phyloP scores from a whole-genome alignment of 2,329 filamentous ascomycete species.

The Fusarium duplospermum region DNA sequence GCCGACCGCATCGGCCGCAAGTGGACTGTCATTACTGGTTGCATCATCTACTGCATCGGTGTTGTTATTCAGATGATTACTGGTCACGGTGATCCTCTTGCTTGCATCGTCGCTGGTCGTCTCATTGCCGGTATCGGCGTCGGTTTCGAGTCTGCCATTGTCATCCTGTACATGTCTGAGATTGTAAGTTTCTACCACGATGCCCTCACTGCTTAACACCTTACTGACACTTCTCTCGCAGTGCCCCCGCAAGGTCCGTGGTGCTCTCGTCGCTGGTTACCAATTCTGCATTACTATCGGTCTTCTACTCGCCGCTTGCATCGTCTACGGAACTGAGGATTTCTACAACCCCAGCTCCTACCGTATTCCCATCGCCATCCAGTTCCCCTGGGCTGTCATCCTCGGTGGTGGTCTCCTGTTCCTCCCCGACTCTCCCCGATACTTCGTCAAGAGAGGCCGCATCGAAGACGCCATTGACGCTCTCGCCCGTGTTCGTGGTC shows the following conservation, averaged over 20 bases:
- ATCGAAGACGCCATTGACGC: constrained; percentile 33
- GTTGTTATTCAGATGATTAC: constrained; percentile 56
- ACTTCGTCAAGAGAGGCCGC: constrained; percentile 34
- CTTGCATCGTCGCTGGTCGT: constrained; percentile 37
- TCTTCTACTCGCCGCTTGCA: constrained; percentile 32
- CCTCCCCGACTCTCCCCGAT: constrained; percentile 38
- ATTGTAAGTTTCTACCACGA: constrained; percentile 67
- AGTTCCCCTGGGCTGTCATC: constrained; percentile 39
- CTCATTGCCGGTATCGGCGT: constrained; percentile 38
- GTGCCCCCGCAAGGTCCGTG: constrained; percentile 37
- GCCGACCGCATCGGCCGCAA: constrained; percentile 81
- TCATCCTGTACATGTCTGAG: constrained; percentile 42
- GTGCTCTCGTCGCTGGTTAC: constrained; percentile 38
- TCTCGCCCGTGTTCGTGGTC: constrained; percentile 27
- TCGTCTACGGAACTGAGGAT: constrained; percentile 35
- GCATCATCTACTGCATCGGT: constrained; percentile 76
- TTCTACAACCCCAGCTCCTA: constrained; percentile 20
- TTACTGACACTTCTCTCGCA: constrained; percentile 10
- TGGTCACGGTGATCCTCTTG: constrained; percentile 34
- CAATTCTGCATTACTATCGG: constrained; percentile 40
- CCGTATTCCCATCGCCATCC: constrained; percentile 35
- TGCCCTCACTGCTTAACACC: constrained; percentile 77
- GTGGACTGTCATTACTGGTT: constrained; percentile 77
- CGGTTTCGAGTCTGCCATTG: constrained; percentile 40
- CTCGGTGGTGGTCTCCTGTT: constrained; percentile 35